Base-by-base conservation (phyloP, 1,139 yeast genomes). In the Cylindricascospora bacillispora region DNA sequence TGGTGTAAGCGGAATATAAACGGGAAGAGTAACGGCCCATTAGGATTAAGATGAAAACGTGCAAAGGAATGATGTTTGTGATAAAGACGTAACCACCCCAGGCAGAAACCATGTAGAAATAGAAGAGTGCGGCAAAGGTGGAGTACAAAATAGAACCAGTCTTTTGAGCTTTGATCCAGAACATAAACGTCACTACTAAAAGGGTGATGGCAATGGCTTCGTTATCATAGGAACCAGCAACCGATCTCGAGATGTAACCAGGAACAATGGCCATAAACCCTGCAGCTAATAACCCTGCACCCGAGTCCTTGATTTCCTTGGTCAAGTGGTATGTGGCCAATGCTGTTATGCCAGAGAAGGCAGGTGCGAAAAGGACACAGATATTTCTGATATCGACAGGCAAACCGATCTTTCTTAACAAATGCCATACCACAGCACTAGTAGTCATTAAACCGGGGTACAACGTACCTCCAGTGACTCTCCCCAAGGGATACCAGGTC, bases 41-140 rank as follows among this genome's bases (percentile, higher is more conserved):
- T 42, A 82, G 61, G 35, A 92, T 61, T 50, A 92, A 65, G 27
- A 85, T 89, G 54, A 92, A 86, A 18, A 86, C 85, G 56, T 92
- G 99, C 47, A 92, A 66, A 30, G 99, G 99, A 48, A 92, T 83
- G 65, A 92, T 74, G 61, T 92, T 92, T 38, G 98, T 92, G 60
- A 92, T 92, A 63, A 92, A 92, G 30, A 89, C 99, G 54, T 92
- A 92, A 14, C 99, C 99, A 65, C 98, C 98, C 99, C 99, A 92
- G n/a, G 99, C 98, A 31, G 94, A 78, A 31, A 92, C 99, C 99
- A 92, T 92, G 66, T 92, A 92, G 58, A 92, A 92, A 63, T 92
- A 92, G 47, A 77, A 79, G 28, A 83, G 56, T 2, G 98, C 93
- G 21, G 97, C 75, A 45, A 79, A 60, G 4, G 92, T 68, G 13